Percentiles rank a stretch among this genome's conserved stretches.
Conservation (phyloP, 169 alveolate species). For the Plasmodium adleri region DNA sequence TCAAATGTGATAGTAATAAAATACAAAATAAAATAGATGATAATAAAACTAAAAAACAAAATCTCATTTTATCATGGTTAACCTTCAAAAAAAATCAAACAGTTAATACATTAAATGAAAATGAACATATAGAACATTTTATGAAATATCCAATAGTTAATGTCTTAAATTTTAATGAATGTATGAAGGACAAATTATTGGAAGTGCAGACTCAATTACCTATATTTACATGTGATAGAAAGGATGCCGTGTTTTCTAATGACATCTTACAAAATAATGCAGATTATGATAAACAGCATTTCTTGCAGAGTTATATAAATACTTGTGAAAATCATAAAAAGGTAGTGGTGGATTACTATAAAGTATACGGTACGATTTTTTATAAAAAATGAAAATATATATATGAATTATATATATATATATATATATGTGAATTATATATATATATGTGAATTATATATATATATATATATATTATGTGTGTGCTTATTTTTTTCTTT, state of each 20-base stretch:
- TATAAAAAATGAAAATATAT: neutral
- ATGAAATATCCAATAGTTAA: slow-evolving; percentile 49
- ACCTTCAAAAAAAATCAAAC: slow-evolving; percentile 43
- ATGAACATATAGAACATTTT: slow-evolving; percentile 16
- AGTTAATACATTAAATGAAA: slow-evolving; percentile 18
- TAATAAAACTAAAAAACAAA: slow-evolving; percentile 58
- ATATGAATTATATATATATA: neutral
- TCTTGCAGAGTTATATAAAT: slow-evolving; percentile 23
- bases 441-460: neutral
- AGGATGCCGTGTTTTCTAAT: neutral
- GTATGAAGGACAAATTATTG: slow-evolving; percentile 15
- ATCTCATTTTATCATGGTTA: slow-evolving; percentile 61
- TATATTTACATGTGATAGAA: slow-evolving; percentile 16
- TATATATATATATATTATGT: neutral
- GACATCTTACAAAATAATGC: neutral
- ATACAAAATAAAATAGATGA: slow-evolving; percentile 48
- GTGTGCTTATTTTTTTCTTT: neutral
- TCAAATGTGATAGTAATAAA: slow-evolving; percentile 30
- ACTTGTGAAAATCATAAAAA: slow-evolving; percentile 58
- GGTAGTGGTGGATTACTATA: slow-evolving; percentile 46
- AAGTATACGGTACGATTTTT: slow-evolving; percentile 39
- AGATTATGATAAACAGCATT: slow-evolving; percentile 26
- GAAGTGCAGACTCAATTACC: slow-evolving; percentile 61
- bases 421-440: too few species aligned
- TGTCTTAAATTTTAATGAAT: slow-evolving; percentile 33